phyloP scores from a whole-genome alignment of 805 yeast genomes.

The Metschnikowia corniflorae region DNA sequence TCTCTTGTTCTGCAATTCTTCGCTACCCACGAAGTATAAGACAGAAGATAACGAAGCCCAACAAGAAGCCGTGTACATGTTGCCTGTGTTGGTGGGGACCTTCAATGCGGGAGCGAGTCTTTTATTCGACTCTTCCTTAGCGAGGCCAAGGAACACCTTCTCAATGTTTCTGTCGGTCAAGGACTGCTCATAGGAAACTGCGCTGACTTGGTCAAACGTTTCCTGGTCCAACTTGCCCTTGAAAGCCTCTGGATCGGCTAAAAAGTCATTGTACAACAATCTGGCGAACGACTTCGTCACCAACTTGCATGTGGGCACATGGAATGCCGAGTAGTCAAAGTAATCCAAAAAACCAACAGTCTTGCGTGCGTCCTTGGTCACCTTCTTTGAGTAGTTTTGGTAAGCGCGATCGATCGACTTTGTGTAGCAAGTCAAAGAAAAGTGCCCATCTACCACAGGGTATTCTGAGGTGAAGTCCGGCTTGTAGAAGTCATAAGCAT shows the following conservation, averaged over 20 bases:
- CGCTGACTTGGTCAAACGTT: constrained; percentile 50
- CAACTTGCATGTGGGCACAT: constrained; percentile 95
- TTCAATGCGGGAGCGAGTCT: constrained; percentile 77
- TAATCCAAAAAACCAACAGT: constrained; percentile 60
- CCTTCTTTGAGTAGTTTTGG: constrained; percentile 72
- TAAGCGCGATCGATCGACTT: constrained; percentile 89
- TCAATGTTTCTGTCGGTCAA: constrained; percentile 78
- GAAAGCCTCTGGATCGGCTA: constrained; percentile 60
- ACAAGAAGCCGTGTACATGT: constrained; percentile 94
- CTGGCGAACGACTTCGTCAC: constrained; percentile 92
- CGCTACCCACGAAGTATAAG: constrained; percentile 70
- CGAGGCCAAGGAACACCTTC: constrained; percentile 74
- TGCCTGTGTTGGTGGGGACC: constrained; percentile 96
- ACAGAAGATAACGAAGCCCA: constrained; percentile 85
- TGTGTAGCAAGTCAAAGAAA: constrained; percentile 88
- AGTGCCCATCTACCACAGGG: constrained; percentile 97
- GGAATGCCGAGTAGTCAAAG: constrained; percentile 94
- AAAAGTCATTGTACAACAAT: constrained; percentile 83
- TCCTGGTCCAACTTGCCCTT: constrained; percentile 41
- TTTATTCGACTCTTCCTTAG: constrained; percentile 63
- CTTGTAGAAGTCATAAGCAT: constrained; percentile 97
- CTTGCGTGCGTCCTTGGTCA: constrained; percentile 44
- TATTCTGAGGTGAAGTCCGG: constrained; percentile 96
- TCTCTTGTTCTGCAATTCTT: constrained; percentile 74
- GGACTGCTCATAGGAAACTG: constrained; percentile 68